Percentiles rank a stretch among this genome's conserved stretches.
phyloP scores from a whole-genome alignment of 805 yeast genomes.

The Priceomyces haplophilus region DNA sequence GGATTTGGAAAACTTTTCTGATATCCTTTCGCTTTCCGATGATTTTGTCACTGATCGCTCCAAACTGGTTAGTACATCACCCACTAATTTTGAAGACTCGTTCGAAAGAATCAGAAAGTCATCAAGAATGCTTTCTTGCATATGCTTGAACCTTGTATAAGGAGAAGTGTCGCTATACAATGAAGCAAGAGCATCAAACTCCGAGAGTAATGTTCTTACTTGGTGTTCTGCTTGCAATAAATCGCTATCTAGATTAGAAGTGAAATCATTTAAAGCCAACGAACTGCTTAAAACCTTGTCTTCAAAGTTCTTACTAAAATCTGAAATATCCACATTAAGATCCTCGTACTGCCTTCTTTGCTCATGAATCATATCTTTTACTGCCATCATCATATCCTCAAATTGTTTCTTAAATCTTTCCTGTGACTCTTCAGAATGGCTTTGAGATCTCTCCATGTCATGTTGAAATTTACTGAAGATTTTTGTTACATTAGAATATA shows the following conservation, averaged over 20 bases:
- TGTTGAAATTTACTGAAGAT: constrained; percentile 11
- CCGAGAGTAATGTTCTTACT: not conserved
- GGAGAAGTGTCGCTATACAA: not conserved
- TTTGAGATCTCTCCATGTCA: constrained; percentile 9
- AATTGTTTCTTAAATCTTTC: constrained; percentile 3
- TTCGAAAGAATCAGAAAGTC: constrained; percentile 3
- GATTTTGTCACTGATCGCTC: constrained; percentile 2
- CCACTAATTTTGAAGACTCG: constrained; percentile 1
- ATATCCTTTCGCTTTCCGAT: constrained; percentile 1
- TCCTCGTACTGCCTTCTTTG: constrained; percentile 6
- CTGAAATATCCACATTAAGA: constrained; percentile 7
- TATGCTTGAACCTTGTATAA: not conserved
- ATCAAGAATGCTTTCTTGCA: constrained; percentile 3
- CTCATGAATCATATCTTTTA: constrained; percentile 4
- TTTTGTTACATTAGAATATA: constrained; percentile 47
- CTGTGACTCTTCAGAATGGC: constrained; percentile 2
- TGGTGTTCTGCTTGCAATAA: constrained; percentile 2
- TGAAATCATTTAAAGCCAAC: constrained; percentile 4
- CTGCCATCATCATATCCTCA: constrained; percentile 4
- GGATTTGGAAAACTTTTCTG: constrained; percentile 1
- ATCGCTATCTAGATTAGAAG: constrained; percentile 1
- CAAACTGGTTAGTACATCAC: constrained; percentile 4
- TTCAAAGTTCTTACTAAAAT: constrained; percentile 6
- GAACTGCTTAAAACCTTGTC: not conserved
- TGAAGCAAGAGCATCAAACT: not conserved